Base-by-base conservation (phyloP, 768 basidiomycete species). In the Boletus speciosus region DNA sequence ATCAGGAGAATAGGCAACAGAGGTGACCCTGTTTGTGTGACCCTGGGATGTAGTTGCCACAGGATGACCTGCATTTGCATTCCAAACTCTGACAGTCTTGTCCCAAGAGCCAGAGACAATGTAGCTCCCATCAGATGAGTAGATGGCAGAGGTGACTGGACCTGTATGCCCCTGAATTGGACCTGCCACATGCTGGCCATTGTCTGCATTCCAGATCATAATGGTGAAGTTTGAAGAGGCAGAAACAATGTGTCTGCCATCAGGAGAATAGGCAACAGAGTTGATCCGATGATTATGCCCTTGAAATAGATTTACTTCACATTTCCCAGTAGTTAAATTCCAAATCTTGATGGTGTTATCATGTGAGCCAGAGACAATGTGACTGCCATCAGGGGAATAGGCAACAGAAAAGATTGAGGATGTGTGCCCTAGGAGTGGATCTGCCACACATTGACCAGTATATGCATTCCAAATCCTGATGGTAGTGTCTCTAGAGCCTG, bases 211-310 rank as follows among this genome's bases (percentile, higher is more conserved):
- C 65, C 65, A 66, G 16, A 68, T 52, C 44, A 41, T 62, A 2
- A 68, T 29, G 1, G 56, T 60, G 1, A 16, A 35, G 38, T 70
- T 59, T n/a, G 29, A 3, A 4, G 63, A 65, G 5, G 54, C 71
- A 52, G 68, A 66, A 23, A 47, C 66, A 39, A 73, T 51, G 8
- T 52, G 47, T 27, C 10, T 57, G 10, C 60, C 56, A 61, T 71
- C 57, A 36, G 59, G 59, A 14, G 70, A 69, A 43, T 65, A 58
- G 19, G 58, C 66, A 49, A 69, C 37, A 51, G 61, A 60, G 10
- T 36, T 36, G 0, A 65, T 41, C 27, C 32, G 21, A 14, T 12
- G 7, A 16, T 14, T 49, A 11, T 69, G 56, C 10, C 39, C 57
- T 3, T 47, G 14, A 19, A 56, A 35, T 46, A 54, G 54, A 34